Evolutionary conservation across 1,284 basidiomycete genomes (phyloP).

Genomic region (Sporisorium iseilematis-ciliati): DNA sequence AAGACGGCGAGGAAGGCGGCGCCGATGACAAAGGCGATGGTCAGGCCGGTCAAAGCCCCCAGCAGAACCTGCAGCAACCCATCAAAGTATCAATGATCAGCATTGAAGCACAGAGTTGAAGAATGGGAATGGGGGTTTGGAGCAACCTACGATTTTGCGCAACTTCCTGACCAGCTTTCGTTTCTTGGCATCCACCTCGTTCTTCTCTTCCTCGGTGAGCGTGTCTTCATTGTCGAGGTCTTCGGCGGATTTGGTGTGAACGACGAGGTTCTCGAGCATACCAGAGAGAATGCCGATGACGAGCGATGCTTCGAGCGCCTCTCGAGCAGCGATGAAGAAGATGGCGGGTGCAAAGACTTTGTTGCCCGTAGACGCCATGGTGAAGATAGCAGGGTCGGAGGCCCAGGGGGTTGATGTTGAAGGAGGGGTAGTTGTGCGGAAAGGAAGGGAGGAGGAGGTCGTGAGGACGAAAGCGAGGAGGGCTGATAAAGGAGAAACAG

Average conservation of each 20-base stretch:
- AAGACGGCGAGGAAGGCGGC: constrained; percentile 67
- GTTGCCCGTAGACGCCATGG: constrained; percentile 51
- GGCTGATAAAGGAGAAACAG: background rate
- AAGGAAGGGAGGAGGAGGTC: constrained; percentile 1
- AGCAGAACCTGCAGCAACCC: constrained; percentile 24
- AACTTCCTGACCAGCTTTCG: constrained; percentile 51
- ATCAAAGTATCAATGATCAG: background rate
- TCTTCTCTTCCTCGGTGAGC: constrained; percentile 22
- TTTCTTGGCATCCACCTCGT: constrained; percentile 25
- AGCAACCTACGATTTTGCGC: constrained; percentile 58
- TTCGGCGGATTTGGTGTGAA: constrained; percentile 35
- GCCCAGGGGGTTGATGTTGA: background rate
- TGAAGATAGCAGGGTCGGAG: constrained; percentile 1
- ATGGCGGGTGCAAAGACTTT: constrained; percentile 67
- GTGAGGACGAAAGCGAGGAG: background rate
- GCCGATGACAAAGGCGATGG: constrained; percentile 62
- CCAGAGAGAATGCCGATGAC: constrained; percentile 67
- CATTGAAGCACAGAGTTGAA: background rate
- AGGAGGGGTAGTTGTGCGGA: background rate
- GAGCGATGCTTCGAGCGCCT: constrained; percentile 66
- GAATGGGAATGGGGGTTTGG: background rate
- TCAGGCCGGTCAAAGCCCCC: constrained; percentile 58
- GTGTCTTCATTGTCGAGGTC: constrained; percentile 16
- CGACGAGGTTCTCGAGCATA: constrained; percentile 64
- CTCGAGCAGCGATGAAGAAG: constrained; percentile 68